Percentiles rank a stretch among this genome's conserved stretches.
phyloP scores from a whole-genome alignment of 371 early-diverging fungal species.

The Mortierella sp. region DNA sequence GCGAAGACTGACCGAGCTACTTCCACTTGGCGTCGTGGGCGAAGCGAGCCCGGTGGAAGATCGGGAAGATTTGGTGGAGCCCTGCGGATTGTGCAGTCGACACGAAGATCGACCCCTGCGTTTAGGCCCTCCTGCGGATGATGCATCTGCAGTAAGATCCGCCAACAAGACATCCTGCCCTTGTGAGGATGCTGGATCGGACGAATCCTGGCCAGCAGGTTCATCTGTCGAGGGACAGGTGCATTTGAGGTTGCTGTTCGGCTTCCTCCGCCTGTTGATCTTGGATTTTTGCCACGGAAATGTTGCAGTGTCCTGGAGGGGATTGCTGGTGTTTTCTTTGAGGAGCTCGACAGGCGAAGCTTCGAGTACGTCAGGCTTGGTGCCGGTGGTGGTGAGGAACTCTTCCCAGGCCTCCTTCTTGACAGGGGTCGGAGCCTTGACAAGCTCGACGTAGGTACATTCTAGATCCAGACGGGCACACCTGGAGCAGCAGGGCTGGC shows the following conservation, averaged over 20 bases:
- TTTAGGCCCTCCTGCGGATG: conserved; percentile 1
- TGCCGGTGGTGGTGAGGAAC: conserved; percentile 47
- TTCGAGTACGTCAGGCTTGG: conserved; percentile 43
- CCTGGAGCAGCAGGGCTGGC: conserved; percentile 47
- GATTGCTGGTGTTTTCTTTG: conserved; percentile 22
- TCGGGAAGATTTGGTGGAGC: conserved; percentile 20
- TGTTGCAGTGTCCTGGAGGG: conserved; percentile 31
- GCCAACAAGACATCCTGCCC: conserved; percentile 1
- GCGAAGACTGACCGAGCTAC: conserved; percentile 30
- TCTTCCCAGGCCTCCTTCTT: conserved; percentile 54
- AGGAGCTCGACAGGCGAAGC: conserved; percentile 32
- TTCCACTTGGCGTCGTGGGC: conserved; percentile 4
- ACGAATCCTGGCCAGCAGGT: conserved; percentile 50
- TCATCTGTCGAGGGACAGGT: conserved; percentile 36
- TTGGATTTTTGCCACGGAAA: conserved; percentile 54
- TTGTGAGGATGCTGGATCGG: conserved; percentile 6
- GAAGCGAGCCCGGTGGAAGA: conserved; percentile 21
- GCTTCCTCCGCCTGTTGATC: conserved; percentile 39
- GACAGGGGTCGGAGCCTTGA: conserved; percentile 33
- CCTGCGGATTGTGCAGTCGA: conserved; percentile 37
- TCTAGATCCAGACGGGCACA: conserved; percentile 53
- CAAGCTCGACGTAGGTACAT: conserved; percentile 52
- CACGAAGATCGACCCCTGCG: conserved; percentile 44
- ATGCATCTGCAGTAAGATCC: conserved; percentile 1
- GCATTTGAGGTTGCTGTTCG: conserved; percentile 28